Evolutionary conservation across 805 yeast species (phyloP), one percentile per base, ranked within the genome.

Genomic region (Zygosaccharomyces kombuchaensis): DNA sequence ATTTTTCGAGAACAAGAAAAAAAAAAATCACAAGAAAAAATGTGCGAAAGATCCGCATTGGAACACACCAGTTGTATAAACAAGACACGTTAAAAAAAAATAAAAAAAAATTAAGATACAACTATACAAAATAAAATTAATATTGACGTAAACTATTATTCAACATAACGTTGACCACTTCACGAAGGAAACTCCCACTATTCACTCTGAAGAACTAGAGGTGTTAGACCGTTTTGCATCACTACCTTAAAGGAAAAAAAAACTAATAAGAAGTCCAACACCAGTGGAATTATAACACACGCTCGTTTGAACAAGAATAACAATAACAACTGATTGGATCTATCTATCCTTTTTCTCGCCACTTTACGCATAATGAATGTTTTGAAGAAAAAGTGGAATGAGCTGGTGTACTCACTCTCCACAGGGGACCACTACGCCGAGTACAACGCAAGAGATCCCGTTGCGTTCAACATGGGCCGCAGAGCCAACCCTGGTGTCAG

Each of bases 391-490:
- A 74, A 68, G 54, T 62, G 80, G 57, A 81, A 73, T 59, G 83
- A 81, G 63, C 69, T 81, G 53, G 59, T 82, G 10, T 83, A 83
- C 60, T 76, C 84, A 9, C 67, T 82, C 48, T 78, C 80, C 39
- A 80, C 88, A 5, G 76, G 73, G 43, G 89, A 83, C 55, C 80
- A 84, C 54, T 83, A 83, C 55, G 82, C 89, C 1, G 88, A 81
- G 53, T 82, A 73, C 57, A 77, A 79, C 53, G 69, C 78, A 12
- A 65, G 75, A 34, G 73, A 71, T 27, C 57, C 61, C 0, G 54
- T 57, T 4, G 48, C 51, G 26, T 69, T 59, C 31, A 58, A 59
- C 32, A 59, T 59, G 64, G 58, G 58, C 10, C 44, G 50, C 7
- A 55, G 64, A 41, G 50, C 50, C 8, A 52, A 48, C 9, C 51